Conservation (phyloP, 768 basidiomycete genomes). For the Mycena chlorophos region DNA sequence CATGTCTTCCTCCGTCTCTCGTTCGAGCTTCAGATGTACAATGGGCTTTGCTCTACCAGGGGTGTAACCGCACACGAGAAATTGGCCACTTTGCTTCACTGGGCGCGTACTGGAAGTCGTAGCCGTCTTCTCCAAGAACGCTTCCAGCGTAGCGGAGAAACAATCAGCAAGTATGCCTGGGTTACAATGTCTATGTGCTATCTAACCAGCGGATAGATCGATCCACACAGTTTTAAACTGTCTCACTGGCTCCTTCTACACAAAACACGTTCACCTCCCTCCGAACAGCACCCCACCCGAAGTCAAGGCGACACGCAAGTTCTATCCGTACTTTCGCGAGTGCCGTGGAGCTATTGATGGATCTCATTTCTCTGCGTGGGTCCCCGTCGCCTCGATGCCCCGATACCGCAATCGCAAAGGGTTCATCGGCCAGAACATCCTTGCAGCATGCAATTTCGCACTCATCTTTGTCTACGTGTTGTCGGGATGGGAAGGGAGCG, state of each 20-base stretch:
- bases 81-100: slow-evolving; percentile 31
- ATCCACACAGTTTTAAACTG: slow-evolving; percentile 22
- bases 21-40: slow-evolving; percentile 17
- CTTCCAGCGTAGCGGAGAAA: slow-evolving; percentile 34
- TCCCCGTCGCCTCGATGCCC: slow-evolving; percentile 16
- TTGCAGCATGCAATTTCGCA: slow-evolving; percentile 32
- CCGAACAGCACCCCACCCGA: slow-evolving; percentile 20
- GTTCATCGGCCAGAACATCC: slow-evolving; percentile 27
- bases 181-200: background rate
- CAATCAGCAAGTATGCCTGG: slow-evolving; percentile 28
- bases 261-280: slow-evolving; percentile 24
- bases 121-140: slow-evolving; percentile 27
- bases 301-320: slow-evolving; percentile 24
- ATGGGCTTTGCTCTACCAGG: slow-evolving; percentile 19
- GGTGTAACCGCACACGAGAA: slow-evolving; percentile 31
- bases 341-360: slow-evolving; percentile 32
- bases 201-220: slow-evolving; percentile 4
- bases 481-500: slow-evolving; percentile 37
- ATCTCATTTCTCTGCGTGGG: slow-evolving; percentile 26
- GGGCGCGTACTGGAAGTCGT: slow-evolving; percentile 22
- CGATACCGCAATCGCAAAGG: slow-evolving; percentile 32
- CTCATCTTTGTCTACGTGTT: slow-evolving; percentile 33
- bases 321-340: slow-evolving; percentile 31
- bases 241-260: slow-evolving; percentile 25
- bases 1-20: slow-evolving; percentile 28